phyloP scores from a whole-genome alignment of 345 rosid genomes.

The Acer yangbiense region DNA sequence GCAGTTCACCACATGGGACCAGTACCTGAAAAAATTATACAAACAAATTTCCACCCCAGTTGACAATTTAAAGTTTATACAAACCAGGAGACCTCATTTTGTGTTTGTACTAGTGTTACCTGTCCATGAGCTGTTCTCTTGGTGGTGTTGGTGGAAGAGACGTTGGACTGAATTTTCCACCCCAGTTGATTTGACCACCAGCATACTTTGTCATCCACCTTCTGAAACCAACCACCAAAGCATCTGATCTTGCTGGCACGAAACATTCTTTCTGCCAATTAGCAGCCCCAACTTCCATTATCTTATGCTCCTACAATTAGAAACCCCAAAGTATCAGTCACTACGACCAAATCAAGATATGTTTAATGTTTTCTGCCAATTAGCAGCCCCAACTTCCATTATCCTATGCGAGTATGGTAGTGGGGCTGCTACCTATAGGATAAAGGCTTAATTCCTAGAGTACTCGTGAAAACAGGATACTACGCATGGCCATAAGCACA shows the following conservation, averaged over 20 bases:
- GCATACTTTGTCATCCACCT: constrained; percentile 75
- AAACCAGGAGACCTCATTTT: not conserved
- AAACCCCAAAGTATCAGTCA: constrained; percentile 4
- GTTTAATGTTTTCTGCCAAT: constrained; percentile 51
- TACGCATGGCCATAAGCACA: no score
- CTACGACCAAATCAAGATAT: not conserved
- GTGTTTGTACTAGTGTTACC: constrained; percentile 37
- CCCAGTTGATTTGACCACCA: constrained; percentile 69
- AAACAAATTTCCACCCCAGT: not conserved
- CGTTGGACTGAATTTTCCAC: constrained; percentile 57
- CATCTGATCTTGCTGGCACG: constrained; percentile 77
- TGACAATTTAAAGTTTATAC: no score
- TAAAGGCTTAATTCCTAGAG: no score
- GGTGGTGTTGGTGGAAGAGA: constrained; percentile 74
- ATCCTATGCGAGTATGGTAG: constrained; percentile 43
- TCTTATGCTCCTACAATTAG: constrained; percentile 65
- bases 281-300: constrained; percentile 58
- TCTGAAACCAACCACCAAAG: constrained; percentile 68
- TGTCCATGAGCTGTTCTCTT: constrained; percentile 76
- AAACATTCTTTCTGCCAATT: constrained; percentile 91
- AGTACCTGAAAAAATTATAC: constrained; percentile 46
- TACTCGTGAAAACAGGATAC: no score
- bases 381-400: constrained; percentile 57
- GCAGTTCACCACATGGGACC: constrained; percentile 88
- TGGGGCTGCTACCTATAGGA: no score